A percentile compares a stretch with the other conserved stretches of the same genome.
These are phyloP conservation scores for Pigoraptor vietnamica DNA, from an alignment of 78 protist species.

Conservation along the genomic window DNA sequence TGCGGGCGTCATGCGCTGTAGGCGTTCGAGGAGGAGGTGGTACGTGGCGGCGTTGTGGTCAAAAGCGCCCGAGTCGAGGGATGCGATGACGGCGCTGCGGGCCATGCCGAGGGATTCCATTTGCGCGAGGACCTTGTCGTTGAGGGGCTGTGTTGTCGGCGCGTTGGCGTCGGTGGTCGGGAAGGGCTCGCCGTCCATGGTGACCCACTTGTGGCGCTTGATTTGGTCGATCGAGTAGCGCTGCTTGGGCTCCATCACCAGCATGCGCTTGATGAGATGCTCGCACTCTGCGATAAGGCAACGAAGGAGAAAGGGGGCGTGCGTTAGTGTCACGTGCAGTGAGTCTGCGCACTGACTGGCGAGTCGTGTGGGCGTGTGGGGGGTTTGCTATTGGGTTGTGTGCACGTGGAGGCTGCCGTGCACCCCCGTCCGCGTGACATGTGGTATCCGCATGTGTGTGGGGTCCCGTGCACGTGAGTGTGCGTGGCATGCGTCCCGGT, in stretches of 20 bases:
- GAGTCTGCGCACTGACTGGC: too few species aligned
- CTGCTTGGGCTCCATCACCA: neutral
- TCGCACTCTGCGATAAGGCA: neutral
- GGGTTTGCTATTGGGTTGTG: too few species aligned
- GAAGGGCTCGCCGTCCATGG: neutral
- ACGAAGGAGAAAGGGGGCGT: too few species aligned
- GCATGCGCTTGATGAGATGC: neutral
- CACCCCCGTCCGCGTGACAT: too few species aligned
- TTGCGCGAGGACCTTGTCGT: neutral
- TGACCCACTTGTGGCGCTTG: conserved; percentile 31
- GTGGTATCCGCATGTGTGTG: too few species aligned
- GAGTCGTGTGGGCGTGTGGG: too few species aligned
- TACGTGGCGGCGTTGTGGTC: conserved; percentile 6
- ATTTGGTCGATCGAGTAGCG: conserved; percentile 12
- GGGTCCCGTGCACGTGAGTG: too few species aligned
- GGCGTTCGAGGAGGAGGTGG: neutral
- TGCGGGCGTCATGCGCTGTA: neutral
- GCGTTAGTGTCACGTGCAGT: too few species aligned
- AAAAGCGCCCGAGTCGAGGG: neutral
- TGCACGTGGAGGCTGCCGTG: too few species aligned
- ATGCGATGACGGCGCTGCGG: neutral
- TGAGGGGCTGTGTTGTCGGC: too few species aligned
- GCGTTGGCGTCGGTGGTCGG: neutral
- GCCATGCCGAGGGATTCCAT: neutral
- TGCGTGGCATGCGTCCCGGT: too few species aligned